Evolutionary conservation across 129 eudicot genomes (phyloP).

Genomic region (Chrysanthemum seticuspe): DNA sequence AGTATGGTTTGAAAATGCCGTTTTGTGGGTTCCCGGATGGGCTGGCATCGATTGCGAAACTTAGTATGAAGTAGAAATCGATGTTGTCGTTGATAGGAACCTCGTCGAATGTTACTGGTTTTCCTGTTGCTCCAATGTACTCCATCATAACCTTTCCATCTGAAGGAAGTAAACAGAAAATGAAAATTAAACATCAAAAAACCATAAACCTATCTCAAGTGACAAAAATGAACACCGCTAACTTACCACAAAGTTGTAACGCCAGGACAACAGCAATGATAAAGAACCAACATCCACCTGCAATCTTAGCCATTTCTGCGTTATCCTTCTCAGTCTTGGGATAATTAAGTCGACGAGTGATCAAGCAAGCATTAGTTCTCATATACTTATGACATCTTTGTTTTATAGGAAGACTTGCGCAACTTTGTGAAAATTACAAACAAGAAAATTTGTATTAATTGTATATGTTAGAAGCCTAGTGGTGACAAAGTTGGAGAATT

Average conservation of each 20-base stretch:
- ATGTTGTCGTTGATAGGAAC: constrained; percentile 55
- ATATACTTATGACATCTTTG: constrained; percentile 14
- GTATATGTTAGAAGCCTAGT: constrained; percentile 20
- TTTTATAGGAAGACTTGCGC: constrained; percentile 16
- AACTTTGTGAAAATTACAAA: constrained; percentile 25
- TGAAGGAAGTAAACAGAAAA: not conserved
- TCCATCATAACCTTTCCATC: constrained; percentile 82
- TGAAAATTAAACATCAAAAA: not conserved
- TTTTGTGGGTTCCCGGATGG: constrained; percentile 51
- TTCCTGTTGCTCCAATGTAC: constrained; percentile 82
- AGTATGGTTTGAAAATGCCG: constrained; percentile 64
- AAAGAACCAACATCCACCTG: constrained; percentile 16
- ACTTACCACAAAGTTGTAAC: constrained; percentile 29
- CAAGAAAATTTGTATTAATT: constrained; percentile 1
- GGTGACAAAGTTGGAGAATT: constrained; percentile 20
- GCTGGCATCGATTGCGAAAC: constrained; percentile 70
- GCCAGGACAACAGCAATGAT: not conserved
- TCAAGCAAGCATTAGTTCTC: not conserved
- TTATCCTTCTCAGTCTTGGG: not conserved
- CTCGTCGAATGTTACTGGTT: constrained; percentile 36
- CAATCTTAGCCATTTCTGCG: not conserved
- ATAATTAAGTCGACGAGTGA: not conserved
- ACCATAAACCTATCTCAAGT: too few species aligned
- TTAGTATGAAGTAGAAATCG: constrained; percentile 72
- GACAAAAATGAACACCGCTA: not conserved